Base-by-base conservation (phyloP, 345 rosid genomes). In the Theobroma cacao region DNA sequence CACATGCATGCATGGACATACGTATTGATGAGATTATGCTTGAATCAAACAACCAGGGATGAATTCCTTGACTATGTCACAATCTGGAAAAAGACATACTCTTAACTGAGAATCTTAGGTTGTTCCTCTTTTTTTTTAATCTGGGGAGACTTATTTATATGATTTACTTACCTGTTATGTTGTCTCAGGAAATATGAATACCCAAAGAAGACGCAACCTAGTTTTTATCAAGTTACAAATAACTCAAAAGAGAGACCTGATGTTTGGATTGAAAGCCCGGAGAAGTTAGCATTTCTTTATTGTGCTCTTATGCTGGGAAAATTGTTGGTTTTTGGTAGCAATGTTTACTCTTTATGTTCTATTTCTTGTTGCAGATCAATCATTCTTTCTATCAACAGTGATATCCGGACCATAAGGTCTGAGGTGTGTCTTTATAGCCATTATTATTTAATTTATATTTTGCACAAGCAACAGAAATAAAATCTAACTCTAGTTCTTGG, bases 251-350 rank as follows among this genome's bases (percentile, higher is more conserved):
- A 93, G 89, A 90, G 99, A 78, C 99, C 99, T 2, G 99, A 95
- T 87, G 97, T 95, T 74, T 95, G 99, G 99, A 88, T 95, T 68
- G 98, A 95, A 59, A 89, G 90, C 92, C 99, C 99, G 64, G 98
- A 95, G 81, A 93, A 91, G 99, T 93, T 83, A 85, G 92, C 78
- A 74, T 75, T 74, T 52, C 56, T 70, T 28, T 61, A 30, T 75
- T 73, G 28, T 33, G 59, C 38, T 52, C 66, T 63, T 81, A 72
- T 77, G 36, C 40, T 65, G 50, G 65, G 40, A 77, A 53, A 66
- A 20, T 24, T 76, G 53, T 53, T n/a, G 14, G 53, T 74, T 70
- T 52, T 24, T 15, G 7, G 2, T 74, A n/a, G 43, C 33, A 63
- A 58, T 33, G 14, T 70, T 76, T 73, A 26, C n/a, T 67, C 11